Evolutionary conservation across 2,329 filamentous ascomycete genomes (phyloP).

Genomic region (Hansfordia pulvinata): DNA sequence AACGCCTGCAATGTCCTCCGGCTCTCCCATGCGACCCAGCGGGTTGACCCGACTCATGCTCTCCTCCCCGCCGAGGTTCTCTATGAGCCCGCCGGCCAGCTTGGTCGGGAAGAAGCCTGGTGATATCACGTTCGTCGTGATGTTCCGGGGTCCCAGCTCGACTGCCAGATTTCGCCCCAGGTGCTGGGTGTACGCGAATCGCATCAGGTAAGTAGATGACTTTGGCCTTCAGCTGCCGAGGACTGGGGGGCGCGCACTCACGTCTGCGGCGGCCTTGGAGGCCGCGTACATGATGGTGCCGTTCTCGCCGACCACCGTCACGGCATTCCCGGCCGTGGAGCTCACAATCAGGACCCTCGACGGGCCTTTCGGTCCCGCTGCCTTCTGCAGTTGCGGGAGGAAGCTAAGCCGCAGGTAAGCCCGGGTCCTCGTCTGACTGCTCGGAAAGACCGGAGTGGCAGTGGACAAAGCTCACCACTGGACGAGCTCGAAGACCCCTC

Average conservation of each 20-base stretch:
- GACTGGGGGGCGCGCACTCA: conserved; percentile 7
- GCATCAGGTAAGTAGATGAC: too few relatives aligned
- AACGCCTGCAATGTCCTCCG: conserved; percentile 47
- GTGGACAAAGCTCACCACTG: conserved; percentile 31
- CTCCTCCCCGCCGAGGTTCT: conserved; percentile 41
- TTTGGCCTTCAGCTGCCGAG: conserved; percentile 1
- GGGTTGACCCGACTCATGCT: conserved; percentile 35
- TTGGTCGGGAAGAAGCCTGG: conserved; percentile 59
- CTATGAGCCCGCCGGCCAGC: conserved; percentile 52
- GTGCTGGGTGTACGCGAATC: conserved; percentile 36
- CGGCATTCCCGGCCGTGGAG: conserved; percentile 49
- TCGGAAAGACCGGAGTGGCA: conserved; percentile 4
- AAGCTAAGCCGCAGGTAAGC: conserved; percentile 2
- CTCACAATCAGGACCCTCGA: conserved; percentile 53
- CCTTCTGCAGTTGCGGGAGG: conserved; percentile 29
- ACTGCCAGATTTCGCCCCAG: conserved; percentile 23
- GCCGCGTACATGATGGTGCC: conserved; percentile 54
- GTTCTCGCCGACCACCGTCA: conserved; percentile 44
- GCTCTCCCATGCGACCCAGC: conserved; percentile 36
- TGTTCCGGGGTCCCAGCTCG: conserved; percentile 50
- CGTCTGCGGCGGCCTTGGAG: conserved; percentile 50
- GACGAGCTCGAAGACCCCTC: conserved; percentile 55
- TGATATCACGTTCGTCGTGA: conserved; percentile 53
- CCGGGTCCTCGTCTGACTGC: conserved; percentile 2
- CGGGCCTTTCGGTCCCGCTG: conserved; percentile 33